phyloP scores from a whole-genome alignment of 495 filamentous ascomycete genomes.

The Lepidopterella palustris region DNA sequence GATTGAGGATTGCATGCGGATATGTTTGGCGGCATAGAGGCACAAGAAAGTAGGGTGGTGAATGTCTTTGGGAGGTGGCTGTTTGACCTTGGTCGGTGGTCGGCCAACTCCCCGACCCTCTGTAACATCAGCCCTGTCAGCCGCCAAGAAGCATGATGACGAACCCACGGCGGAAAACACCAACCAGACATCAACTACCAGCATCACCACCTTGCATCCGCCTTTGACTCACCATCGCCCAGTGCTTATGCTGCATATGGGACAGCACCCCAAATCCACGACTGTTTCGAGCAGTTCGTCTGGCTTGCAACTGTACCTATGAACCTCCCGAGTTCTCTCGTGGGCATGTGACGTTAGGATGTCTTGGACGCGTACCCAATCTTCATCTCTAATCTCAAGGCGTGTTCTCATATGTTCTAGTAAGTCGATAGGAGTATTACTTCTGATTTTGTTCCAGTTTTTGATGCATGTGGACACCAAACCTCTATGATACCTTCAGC shows the following conservation, averaged over 20 bases:
- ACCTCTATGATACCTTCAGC: too few relatives aligned
- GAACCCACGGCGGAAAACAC: background rate
- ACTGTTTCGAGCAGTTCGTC: too few relatives aligned
- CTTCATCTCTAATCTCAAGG: too few relatives aligned
- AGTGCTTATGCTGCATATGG: background rate
- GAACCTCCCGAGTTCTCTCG: too few relatives aligned
- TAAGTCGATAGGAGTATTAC: too few relatives aligned
- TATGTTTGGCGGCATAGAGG: background rate
- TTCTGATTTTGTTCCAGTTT: too few relatives aligned
- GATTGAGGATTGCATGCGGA: background rate
- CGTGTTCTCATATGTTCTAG: too few relatives aligned
- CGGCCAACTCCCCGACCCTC: background rate
- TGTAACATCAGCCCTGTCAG: background rate
- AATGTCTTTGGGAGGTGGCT: background rate
- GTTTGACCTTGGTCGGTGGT: background rate
- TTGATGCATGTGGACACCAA: too few relatives aligned
- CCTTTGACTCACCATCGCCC: background rate
- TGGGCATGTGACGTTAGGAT: too few relatives aligned
- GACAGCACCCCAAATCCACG: too few relatives aligned
- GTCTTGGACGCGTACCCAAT: too few relatives aligned
- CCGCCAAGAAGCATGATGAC: background rate
- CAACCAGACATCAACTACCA: background rate
- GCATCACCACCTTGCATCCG: background rate
- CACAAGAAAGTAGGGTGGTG: background rate
- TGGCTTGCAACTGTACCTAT: too few relatives aligned